Base-by-base conservation (phyloP, 768 basidiomycete genomes). In the Hygrocybe coccinea region DNA sequence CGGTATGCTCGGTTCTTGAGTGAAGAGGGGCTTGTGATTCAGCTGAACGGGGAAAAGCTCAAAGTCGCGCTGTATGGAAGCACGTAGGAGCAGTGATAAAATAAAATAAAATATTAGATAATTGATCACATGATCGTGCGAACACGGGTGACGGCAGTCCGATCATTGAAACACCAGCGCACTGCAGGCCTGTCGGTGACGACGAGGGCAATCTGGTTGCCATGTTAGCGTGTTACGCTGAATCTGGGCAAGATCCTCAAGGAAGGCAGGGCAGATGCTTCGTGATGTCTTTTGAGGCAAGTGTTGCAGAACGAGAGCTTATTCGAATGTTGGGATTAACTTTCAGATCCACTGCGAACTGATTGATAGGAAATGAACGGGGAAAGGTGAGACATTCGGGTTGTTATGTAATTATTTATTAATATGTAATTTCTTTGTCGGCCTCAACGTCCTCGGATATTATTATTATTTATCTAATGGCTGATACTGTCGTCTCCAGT, bases 1-100 rank as follows among this genome's bases (percentile, higher is more conserved):
- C 72, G 84, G 57, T 87, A 84, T 64, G 78, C 79, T 21, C 67
- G 81, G 51, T 87, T 77, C 66, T 61, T 88, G 63, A 65, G 69
- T 11, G 76, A 79, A 25, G 69, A 74, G 12, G 78, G 74, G 34
- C 66, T 85, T 64, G 85, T 88, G 15, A 63, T 84, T 29, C 71
- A 66, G 38, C 69, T 86, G 29, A 63, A 64, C 46, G 69, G 83
- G 61, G 62, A 75, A 6, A 65, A 70, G 54, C 66, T 84, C 56
- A 68, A 71, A 36, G 68, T 67, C 37, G 76, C 73, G 57, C 60
- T 80, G 58, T 75, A 76, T 58, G 76, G 72, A 11, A 74, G 74
- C n/a, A n/a, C n/a, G n/a, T n/a, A n/a, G n/a, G n/a, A n/a, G n/a
- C n/a, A n/a, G n/a, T n/a, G n/a, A n/a, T n/a, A n/a, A n/a, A n/a